These are phyloP conservation scores for Gyrodon lividus DNA, from an alignment of 768 basidiomycete species.

Conservation along the genomic window DNA sequence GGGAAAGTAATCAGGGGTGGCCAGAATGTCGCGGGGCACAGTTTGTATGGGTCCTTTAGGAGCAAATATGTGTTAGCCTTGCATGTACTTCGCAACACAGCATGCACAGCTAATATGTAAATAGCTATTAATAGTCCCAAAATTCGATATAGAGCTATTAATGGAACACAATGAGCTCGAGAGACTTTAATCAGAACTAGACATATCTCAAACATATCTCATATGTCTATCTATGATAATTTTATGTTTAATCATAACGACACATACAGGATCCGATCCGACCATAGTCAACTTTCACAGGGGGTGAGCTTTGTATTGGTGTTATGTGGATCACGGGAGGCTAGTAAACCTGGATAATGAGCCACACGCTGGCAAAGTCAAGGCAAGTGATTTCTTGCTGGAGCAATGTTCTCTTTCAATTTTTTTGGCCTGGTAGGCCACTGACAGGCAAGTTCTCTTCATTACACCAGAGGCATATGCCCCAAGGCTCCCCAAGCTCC, in stretches of 20 bases:
- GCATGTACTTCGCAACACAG: background rate
- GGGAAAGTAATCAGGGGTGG: background rate
- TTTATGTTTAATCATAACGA: background rate
- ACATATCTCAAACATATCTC: background rate
- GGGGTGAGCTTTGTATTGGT: background rate
- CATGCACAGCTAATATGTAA: background rate
- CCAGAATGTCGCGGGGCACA: background rate
- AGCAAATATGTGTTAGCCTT: background rate
- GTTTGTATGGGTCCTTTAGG: background rate
- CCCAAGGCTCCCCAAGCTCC: no score
- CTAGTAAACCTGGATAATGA: no score
- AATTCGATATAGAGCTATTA: background rate
- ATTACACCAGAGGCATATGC: no score
- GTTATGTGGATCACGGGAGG: no score
- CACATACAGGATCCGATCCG: background rate
- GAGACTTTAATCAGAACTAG: background rate
- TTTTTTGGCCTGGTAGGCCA: no score
- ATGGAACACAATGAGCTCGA: background rate
- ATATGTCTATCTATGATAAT: background rate
- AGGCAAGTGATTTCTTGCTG: no score
- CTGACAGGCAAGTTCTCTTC: no score
- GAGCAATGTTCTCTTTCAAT: no score
- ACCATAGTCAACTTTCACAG: background rate
- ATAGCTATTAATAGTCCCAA: background rate
- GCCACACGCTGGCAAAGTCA: no score